Percentiles rank a stretch among this genome's conserved stretches.
Conservation (phyloP, 2,329 filamentous ascomycete genomes). For the Sporothrix brasiliensis region DNA sequence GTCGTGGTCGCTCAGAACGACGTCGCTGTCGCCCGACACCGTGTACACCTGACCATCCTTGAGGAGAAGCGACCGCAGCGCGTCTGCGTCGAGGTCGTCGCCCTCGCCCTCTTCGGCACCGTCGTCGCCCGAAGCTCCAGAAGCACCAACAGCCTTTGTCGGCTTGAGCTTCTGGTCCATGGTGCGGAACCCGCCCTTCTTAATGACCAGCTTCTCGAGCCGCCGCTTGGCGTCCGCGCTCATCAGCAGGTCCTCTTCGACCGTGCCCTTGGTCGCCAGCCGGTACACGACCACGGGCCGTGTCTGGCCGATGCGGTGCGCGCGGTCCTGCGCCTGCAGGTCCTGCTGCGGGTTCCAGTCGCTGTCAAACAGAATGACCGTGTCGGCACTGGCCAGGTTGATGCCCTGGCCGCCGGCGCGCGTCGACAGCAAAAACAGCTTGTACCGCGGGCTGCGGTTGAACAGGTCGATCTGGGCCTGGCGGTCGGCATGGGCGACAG, state of each 20-base stretch:
- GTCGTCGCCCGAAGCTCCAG: background rate
- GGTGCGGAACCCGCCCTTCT: slow-evolving; percentile 81
- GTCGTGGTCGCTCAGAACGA: slow-evolving; percentile 75
- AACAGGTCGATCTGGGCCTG: slow-evolving; percentile 73
- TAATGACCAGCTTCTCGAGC: slow-evolving; percentile 92
- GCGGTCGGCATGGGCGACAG: slow-evolving; percentile 73
- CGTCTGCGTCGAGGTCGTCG: slow-evolving; percentile 60
- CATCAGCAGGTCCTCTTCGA: slow-evolving; percentile 83
- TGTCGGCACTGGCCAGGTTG: slow-evolving; percentile 89
- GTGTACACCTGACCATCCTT: slow-evolving; percentile 72
- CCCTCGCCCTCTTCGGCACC: slow-evolving; percentile 44
- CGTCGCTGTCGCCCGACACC: slow-evolving; percentile 57
- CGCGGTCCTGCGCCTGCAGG: slow-evolving; percentile 92
- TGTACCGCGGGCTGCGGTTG: slow-evolving; percentile 65
- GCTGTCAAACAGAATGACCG: slow-evolving; percentile 84
- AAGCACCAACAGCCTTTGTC: slow-evolving; percentile 36
- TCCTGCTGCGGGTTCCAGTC: slow-evolving; percentile 98
- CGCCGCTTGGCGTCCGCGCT: slow-evolving; percentile 90
- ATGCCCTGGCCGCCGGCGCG: slow-evolving; percentile 93
- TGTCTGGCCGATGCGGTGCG: slow-evolving; percentile 91
- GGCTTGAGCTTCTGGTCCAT: slow-evolving; percentile 63
- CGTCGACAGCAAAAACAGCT: slow-evolving; percentile 85
- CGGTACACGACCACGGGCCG: slow-evolving; percentile 91
- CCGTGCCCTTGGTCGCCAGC: slow-evolving; percentile 87
- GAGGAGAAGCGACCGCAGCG: slow-evolving; percentile 63